Base-by-base conservation (phyloP, 1,139 yeast genomes). In the Saccharomyces hybrid region DNA sequence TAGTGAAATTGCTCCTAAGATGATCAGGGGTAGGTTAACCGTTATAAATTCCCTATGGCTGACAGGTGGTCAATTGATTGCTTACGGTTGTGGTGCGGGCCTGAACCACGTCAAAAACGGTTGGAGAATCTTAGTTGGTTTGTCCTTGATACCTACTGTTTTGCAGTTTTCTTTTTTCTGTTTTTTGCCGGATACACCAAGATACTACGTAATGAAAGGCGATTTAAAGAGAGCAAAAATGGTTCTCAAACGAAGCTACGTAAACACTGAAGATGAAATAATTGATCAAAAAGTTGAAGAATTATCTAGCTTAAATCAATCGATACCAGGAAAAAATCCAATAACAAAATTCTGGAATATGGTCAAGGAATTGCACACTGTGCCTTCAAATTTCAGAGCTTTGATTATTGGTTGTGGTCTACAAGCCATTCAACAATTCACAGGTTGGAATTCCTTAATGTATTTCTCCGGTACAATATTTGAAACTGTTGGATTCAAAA, bases 391-490 rank as follows among this genome's bases (percentile, higher is more conserved):
- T 70, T 81, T 88, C 59, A 81, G 98, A 65, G 97, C 97, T 8
- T 78, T 91, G 59, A 75, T 90, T 48, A 83, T 91, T 63, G 95
- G 93, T 5, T 90, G 97, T 75, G 96, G 95, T 31, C 75, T 90
- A 62, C 98, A 91, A 73, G 97, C 95, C 58, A 87, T 91, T 67
- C 97, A 91, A 74, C 97, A 91, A 72, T 89, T 90, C 64, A 87
- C 96, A 23, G 97, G 97, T 61, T 91, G 90, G 80, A 91, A 91
- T 74, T 88, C 97, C 3, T 79, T 91, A 64, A 88, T 91, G 95
- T 91, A 91, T 73, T 91, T 90, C 73, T 85, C 95, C 55, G 84
- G 95, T 44, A 89, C 97, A 1, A 84, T 91, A 61, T 91, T 91
- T 70, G 84, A 88, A 70, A 83, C 91, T 47, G 88, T 89, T 55